Evolutionary conservation across 257 asterid species (phyloP).

Genomic region (Asclepias syriaca): DNA sequence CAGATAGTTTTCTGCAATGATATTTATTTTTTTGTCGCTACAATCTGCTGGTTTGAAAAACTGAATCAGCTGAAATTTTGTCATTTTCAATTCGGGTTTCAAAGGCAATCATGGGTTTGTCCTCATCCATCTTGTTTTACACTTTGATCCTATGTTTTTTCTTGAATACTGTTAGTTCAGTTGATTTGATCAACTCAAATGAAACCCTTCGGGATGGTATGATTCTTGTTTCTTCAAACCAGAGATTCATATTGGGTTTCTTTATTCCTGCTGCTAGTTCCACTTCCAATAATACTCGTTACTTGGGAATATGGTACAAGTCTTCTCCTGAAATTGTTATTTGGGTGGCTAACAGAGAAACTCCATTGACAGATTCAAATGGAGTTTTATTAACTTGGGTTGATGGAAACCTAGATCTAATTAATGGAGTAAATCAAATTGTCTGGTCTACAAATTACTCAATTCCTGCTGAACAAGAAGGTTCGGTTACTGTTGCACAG

Average conservation of each 20-base stretch:
- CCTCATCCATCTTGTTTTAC: background rate
- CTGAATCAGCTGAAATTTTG: too few species aligned
- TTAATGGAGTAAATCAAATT: slow-evolving; percentile 3
- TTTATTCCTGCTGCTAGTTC: slow-evolving; percentile 14
- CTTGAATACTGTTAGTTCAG: background rate
- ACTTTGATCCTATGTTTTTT: background rate
- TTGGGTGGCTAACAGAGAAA: slow-evolving; percentile 29
- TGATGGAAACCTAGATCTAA: slow-evolving; percentile 12
- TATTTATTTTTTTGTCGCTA: too few species aligned
- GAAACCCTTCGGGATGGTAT: background rate
- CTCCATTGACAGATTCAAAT: slow-evolving; percentile 9
- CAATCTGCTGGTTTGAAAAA: too few species aligned
- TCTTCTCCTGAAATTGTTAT: slow-evolving; percentile 12
- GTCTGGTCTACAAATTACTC: slow-evolving; percentile 25
- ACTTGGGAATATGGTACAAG: slow-evolving; percentile 30
- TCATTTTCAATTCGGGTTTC: too few species aligned
- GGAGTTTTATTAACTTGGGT: slow-evolving; percentile 11
- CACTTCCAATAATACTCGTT: background rate
- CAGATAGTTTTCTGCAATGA: too few species aligned
- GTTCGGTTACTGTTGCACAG: slow-evolving; percentile 15
- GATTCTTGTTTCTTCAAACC: slow-evolving; percentile 12
- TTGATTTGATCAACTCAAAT: background rate
- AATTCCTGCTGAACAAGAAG: background rate
- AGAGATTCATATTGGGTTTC: slow-evolving; percentile 21
- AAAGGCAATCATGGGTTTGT: too few species aligned